These are phyloP conservation scores for Lichtheimia hyalospora DNA, from an alignment of 371 early-diverging fungal genomes.

Conservation along the genomic window DNA sequence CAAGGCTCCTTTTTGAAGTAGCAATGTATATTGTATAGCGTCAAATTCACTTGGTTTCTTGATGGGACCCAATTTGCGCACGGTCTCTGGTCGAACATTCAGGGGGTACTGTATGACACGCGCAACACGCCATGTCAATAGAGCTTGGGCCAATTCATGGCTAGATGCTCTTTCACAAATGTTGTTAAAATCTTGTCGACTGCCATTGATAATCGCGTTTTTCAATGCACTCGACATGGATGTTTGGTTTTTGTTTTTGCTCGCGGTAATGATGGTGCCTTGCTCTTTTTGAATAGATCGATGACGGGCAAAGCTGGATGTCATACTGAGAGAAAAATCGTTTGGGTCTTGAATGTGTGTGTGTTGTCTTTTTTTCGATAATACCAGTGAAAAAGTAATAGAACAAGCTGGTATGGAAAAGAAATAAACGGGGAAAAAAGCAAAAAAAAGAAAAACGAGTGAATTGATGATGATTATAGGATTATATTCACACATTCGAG, in stretches of 20 bases:
- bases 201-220: constrained; percentile 23
- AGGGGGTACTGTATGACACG: constrained; percentile 22
- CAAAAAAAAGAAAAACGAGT: background rate
- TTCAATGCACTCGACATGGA: constrained; percentile 27
- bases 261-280: constrained; percentile 11
- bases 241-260: constrained; percentile 26
- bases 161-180: constrained; percentile 10
- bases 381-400: background rate
- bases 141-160: constrained; percentile 21
- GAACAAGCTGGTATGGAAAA: constrained; percentile 8
- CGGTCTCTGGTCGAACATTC: constrained; percentile 17
- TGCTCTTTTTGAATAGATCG: too few species aligned
- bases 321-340: constrained; percentile 5
- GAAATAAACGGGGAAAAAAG: constrained; percentile 9
- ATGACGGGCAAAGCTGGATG: constrained; percentile 13
- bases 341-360: background rate
- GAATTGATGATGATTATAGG: background rate
- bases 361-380: background rate
- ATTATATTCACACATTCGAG: constrained; percentile 7
- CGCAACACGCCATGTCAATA: constrained; percentile 27
- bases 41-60: constrained; percentile 15
- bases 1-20: background rate
- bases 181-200: constrained; percentile 24
- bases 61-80: constrained; percentile 17
- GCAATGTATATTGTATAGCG: constrained; percentile 16